Evolutionary conservation across 176 grass and related monocot genomes (phyloP).

Genomic region (Bonia amplexicaulis): DNA sequence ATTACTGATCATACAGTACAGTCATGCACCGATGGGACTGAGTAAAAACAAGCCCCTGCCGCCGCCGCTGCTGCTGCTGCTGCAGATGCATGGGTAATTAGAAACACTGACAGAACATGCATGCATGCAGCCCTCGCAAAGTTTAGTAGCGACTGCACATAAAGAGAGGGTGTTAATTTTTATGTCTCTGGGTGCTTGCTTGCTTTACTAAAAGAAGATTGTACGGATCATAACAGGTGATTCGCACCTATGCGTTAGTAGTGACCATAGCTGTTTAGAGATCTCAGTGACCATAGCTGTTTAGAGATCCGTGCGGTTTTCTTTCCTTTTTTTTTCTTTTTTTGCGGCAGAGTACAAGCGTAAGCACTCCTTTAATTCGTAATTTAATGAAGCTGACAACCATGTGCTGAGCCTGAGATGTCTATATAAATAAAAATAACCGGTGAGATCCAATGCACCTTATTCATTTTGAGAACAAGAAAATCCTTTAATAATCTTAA

Average conservation of each 20-base stretch:
- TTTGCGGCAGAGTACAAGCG: background rate
- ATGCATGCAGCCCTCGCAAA: slow-evolving; percentile 15
- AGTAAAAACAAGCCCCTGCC: background rate
- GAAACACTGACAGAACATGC: background rate
- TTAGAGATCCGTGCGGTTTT: slow-evolving; percentile 7
- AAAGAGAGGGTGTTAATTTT: slow-evolving; percentile 27
- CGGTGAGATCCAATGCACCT: too few species aligned
- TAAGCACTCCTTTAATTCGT: background rate
- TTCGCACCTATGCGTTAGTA: background rate
- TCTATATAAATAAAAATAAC: background rate
- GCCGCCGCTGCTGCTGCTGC: background rate
- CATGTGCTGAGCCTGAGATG: slow-evolving; percentile 23
- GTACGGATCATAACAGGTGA: background rate
- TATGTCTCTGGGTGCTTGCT: slow-evolving; percentile 17
- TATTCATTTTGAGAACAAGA: too few species aligned
- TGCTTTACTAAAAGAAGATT: slow-evolving; percentile 28
- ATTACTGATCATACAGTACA: slow-evolving; percentile 24
- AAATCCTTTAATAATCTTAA: too few species aligned
- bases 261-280: background rate
- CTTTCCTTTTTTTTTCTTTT: too few species aligned
- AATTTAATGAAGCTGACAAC: slow-evolving; percentile 4
- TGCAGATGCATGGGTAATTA: slow-evolving; percentile 10
- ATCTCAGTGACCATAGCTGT: background rate
- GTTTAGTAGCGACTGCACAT: slow-evolving; percentile 24
- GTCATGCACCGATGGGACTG: background rate